Conservation (phyloP, 179 eudicot genomes). For the Sideroxylon spinosum region DNA sequence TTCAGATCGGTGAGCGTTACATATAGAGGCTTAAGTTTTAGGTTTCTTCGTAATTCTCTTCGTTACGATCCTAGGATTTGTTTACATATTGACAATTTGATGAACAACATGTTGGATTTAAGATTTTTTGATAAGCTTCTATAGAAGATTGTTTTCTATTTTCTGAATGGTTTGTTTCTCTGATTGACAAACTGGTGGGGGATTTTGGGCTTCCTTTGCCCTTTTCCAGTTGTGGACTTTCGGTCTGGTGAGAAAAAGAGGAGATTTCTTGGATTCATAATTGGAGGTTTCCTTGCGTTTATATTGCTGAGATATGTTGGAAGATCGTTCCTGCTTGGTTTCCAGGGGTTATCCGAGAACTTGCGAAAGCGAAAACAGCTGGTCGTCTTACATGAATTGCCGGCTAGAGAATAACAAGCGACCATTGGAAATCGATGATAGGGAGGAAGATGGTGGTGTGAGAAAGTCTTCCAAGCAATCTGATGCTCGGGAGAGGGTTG, state of each 20-base stretch:
- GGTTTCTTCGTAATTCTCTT: slow-evolving; percentile 7
- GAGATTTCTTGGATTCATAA: slow-evolving; percentile 16
- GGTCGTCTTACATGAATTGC: slow-evolving; percentile 45
- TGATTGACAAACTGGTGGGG: slow-evolving; percentile 14
- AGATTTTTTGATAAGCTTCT: slow-evolving; percentile 6
- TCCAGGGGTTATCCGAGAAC: slow-evolving; percentile 52
- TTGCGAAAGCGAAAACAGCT: slow-evolving; percentile 48
- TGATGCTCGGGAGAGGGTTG: slow-evolving; percentile 24
- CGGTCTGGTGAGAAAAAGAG: slow-evolving; percentile 5
- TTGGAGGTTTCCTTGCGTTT: slow-evolving; percentile 16
- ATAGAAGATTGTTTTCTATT: neutral
- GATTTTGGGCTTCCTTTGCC: slow-evolving; percentile 8
- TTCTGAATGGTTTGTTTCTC: slow-evolving; percentile 7
- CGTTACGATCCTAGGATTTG: slow-evolving; percentile 1
- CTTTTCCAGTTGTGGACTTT: slow-evolving; percentile 20
- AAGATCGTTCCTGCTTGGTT: slow-evolving; percentile 53
- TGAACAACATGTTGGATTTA: neutral
- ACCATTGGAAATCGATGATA: slow-evolving; percentile 42
- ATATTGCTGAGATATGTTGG: slow-evolving; percentile 55
- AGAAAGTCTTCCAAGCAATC: slow-evolving; percentile 37
- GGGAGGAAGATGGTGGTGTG: slow-evolving; percentile 32
- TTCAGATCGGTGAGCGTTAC: slow-evolving; percentile 30
- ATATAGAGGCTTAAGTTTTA: slow-evolving; percentile 10
- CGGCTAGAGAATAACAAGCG: slow-evolving; percentile 48
- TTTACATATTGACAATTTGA: neutral